Conservation (phyloP, 257 asterid genomes). For the Solanum ossicruentum region DNA sequence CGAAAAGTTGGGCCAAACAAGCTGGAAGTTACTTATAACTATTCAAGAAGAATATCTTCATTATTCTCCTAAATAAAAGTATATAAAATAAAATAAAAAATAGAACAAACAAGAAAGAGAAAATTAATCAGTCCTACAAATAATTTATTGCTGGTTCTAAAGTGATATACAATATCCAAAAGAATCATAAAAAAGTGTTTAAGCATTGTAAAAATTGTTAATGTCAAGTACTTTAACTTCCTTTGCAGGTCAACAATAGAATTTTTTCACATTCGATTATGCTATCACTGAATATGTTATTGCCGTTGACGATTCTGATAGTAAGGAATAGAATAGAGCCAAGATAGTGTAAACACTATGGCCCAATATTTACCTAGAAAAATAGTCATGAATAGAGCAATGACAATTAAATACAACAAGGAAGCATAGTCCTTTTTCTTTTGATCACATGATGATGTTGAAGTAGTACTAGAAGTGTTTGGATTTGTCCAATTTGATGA, state of each 20-base stretch:
- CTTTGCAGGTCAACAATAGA: not conserved
- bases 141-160: not conserved
- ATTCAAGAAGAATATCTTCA: too few species aligned
- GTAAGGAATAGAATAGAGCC: conserved; percentile 7
- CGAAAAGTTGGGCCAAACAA: too few species aligned
- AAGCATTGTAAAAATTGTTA: not conserved
- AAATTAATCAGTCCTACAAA: not conserved
- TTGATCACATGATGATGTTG: not conserved
- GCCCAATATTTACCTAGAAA: conserved; percentile 20
- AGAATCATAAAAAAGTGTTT: not conserved
- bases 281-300: not conserved
- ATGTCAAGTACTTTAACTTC: not conserved
- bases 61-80: too few species aligned
- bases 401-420: conserved; percentile 5
- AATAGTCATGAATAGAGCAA: conserved; percentile 6
- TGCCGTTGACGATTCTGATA: not conserved
- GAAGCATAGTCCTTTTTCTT: not conserved
- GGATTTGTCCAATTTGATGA: not conserved
- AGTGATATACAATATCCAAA: not conserved
- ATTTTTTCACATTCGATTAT: not conserved
- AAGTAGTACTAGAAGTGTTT: not conserved
- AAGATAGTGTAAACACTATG: conserved; percentile 8
- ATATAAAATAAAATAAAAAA: not conserved
- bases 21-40: too few species aligned
- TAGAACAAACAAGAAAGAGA: not conserved